These are phyloP conservation scores for Stachybotrys elegans DNA, from an alignment of 2,329 filamentous ascomycete species.

Conservation along the genomic window DNA sequence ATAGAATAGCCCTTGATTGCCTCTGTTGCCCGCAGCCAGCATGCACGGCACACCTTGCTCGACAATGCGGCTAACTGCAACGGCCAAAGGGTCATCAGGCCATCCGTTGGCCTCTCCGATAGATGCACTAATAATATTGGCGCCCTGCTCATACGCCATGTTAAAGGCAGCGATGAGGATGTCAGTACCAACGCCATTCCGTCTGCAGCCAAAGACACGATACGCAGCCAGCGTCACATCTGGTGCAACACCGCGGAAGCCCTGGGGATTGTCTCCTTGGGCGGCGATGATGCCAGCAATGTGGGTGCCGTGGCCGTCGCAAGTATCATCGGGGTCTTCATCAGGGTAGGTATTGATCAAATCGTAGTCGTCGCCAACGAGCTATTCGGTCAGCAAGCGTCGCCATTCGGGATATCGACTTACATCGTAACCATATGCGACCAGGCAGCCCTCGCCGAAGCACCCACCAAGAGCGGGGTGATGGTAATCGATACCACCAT, in stretches of 20 bases:
- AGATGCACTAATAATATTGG: conserved; percentile 47
- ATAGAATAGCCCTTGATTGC: no score
- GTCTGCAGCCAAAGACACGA: conserved; percentile 50
- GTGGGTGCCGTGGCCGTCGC: conserved; percentile 53
- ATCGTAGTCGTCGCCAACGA: not conserved
- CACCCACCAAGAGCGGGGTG: conserved; percentile 58
- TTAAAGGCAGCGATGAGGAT: conserved; percentile 51
- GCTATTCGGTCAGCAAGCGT: not conserved
- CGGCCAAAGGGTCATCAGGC: not conserved
- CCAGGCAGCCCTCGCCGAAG: conserved; percentile 51
- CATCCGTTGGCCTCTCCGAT: conserved; percentile 25
- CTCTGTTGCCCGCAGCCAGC: not conserved
- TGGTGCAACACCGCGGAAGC: conserved; percentile 48
- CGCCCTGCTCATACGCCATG: conserved; percentile 50
- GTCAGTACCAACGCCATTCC: conserved; percentile 34
- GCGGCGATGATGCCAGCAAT: conserved; percentile 56
- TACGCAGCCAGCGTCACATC: conserved; percentile 49
- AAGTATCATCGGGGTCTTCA: conserved; percentile 42
- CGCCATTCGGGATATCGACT: no score
- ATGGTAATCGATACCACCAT: conserved; percentile 53
- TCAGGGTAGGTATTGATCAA: conserved; percentile 21
- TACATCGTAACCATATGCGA: conserved; percentile 44
- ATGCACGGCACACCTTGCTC: not conserved
- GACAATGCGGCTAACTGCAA: not conserved
- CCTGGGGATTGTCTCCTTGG: conserved; percentile 40